phyloP scores from a whole-genome alignment of 371 early-diverging fungal species.

The Parasitella parasitica region DNA sequence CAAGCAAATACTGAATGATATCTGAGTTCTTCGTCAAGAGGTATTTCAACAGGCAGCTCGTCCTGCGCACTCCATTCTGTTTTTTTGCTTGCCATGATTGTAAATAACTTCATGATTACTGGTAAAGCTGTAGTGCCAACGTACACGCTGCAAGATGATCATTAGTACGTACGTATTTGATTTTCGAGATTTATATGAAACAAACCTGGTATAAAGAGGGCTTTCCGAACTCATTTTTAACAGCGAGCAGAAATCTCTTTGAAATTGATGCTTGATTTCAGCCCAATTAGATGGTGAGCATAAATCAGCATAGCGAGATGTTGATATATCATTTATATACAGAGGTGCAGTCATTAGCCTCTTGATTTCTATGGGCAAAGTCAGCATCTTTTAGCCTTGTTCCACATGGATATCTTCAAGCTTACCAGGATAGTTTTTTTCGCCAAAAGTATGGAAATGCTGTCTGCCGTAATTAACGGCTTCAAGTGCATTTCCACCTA shows the following conservation, averaged over 20 bases:
- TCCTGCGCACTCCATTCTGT: slow-evolving; percentile 89
- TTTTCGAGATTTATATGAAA: not conserved
- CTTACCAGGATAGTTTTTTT: slow-evolving; percentile 65
- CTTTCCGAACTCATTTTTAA: slow-evolving; percentile 76
- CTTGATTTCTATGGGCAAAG: slow-evolving; percentile 64
- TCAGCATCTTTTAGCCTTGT: not conserved
- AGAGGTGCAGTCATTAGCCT: slow-evolving; percentile 68
- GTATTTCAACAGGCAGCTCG: slow-evolving; percentile 92
- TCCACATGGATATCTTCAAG: no score
- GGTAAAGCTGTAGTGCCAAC: slow-evolving; percentile 93
- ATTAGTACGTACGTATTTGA: not conserved
- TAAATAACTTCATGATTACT: slow-evolving; percentile 84
- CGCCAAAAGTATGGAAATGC: slow-evolving; percentile 69
- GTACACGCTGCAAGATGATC: slow-evolving; percentile 47
- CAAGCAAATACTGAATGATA: slow-evolving; percentile 98
- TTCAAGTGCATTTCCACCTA: slow-evolving; percentile 33
- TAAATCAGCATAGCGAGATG: slow-evolving; percentile 67
- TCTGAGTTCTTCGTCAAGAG: slow-evolving; percentile 74
- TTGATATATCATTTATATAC: slow-evolving; percentile 36
- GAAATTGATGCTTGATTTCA: slow-evolving; percentile 74
- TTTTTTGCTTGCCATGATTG: slow-evolving; percentile 79
- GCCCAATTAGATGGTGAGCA: slow-evolving; percentile 53
- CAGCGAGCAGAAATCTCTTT: slow-evolving; percentile 84
- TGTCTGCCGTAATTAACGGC: slow-evolving; percentile 77
- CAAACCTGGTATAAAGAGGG: slow-evolving; percentile 76